A percentile compares a stretch with the other conserved stretches of the same genome.
These are phyloP conservation scores for Cercospora zeina DNA, from an alignment of 2,329 filamentous ascomycete genomes.

Conservation along the genomic window DNA sequence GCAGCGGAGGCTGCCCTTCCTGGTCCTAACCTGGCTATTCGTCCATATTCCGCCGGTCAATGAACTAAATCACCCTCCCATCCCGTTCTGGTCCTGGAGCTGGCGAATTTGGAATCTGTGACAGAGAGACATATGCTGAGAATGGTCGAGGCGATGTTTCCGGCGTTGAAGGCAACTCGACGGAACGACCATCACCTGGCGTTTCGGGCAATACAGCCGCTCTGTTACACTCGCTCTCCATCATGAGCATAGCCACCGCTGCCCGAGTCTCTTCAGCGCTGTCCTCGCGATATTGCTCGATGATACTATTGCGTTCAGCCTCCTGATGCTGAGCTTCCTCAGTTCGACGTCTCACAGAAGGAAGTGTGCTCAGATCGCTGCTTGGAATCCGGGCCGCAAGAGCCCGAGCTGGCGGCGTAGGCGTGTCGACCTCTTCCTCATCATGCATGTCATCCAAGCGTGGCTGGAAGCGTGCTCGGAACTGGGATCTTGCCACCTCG, in stretches of 20 bases:
- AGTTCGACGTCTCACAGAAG: background rate
- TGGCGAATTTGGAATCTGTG: background rate
- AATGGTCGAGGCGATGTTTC: background rate
- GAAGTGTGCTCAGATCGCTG: background rate
- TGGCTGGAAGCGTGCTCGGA: background rate
- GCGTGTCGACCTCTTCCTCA: background rate
- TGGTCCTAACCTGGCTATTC: background rate
- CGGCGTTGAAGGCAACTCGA: background rate
- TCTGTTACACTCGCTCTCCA: background rate
- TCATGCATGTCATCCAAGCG: background rate
- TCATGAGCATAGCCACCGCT: too few relatives aligned
- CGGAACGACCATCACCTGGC: background rate
- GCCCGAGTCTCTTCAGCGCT: too few relatives aligned
- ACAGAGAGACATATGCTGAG: background rate
- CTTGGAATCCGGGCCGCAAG: background rate
- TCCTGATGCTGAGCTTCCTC: constrained; percentile 2
- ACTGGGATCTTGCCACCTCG: background rate
- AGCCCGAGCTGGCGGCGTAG: background rate
- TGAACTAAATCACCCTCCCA: background rate
- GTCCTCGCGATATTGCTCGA: too few relatives aligned
- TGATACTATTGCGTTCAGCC: background rate
- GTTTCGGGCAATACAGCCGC: background rate
- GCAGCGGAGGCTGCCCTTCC: background rate
- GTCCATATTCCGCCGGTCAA: background rate
- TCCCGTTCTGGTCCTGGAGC: background rate